Evolutionary conservation across 208 protist species (phyloP), one percentile per base, ranked within the genome.

Genomic region (Porcisia deanei): DNA sequence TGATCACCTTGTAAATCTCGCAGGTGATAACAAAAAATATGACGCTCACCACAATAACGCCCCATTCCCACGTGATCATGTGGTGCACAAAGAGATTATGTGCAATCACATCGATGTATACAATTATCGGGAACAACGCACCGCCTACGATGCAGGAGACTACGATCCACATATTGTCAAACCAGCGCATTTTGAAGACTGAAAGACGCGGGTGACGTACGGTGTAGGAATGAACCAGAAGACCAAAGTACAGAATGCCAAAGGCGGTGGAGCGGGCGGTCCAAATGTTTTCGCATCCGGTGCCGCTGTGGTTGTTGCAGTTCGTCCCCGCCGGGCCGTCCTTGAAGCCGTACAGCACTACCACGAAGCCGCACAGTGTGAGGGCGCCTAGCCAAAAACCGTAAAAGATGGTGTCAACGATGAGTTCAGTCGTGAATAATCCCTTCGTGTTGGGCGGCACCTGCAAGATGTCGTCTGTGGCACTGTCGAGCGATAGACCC

Each of bases 161-260:
- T 69, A 79, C 95, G 66, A 97, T 85, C 91, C 91, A 95, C 57
- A 77, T 83, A 82, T 97, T 97, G 81, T 97, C 93, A 39, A 95
- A 85, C 90, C 88, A 95, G 47, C 88, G 92, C 93, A 97, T 97
- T 59, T 73, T 77, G 71, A 96, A 91, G 37, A 96, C 49, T 58
- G 92, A 96, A 39, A 85, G 73, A 52, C 93, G 86, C 8, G 85
- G 81, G 77, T 95, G 89, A 59, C 95, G 87, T 59, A 95, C 91
- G 20, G 91, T 98, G 88, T 98, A 98, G 41, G 93, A 82, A 84
- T 98, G 95, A 34, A 97, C 39, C n/a, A 98, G 75, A 43, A 98
- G 79, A 58, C 92, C 88, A 82, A 97, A 91, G 79, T 95, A 96
- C 49, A 97, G 75, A 49, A 94, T 85, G 22, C 87, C 85, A 71